Evolutionary conservation across 768 basidiomycete species (phyloP).

Genomic region (Roridomyces roridus): DNA sequence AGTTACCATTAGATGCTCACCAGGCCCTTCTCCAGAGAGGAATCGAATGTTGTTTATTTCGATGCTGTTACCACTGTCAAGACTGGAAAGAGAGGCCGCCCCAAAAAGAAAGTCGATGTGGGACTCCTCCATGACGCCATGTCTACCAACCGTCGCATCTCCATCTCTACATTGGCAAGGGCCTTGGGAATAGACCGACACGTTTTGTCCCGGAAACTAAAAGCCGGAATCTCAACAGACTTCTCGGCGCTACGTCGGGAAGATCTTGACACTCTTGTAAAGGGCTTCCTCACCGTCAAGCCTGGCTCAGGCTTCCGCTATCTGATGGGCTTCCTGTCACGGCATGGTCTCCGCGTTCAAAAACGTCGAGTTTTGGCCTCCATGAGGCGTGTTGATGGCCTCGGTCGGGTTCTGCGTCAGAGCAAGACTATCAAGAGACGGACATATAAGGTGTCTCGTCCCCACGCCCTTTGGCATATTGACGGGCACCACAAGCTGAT

Average conservation of each 20-base stretch:
- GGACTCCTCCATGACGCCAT: not conserved
- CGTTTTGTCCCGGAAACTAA: not conserved
- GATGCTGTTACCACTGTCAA: not conserved
- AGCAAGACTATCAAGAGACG: conserved; percentile 13
- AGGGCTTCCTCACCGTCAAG: too few species aligned
- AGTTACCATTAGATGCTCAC: too few species aligned
- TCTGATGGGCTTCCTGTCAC: conserved; percentile 25
- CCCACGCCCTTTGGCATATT: conserved; percentile 29
- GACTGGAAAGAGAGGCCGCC: not conserved
- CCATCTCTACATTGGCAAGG: not conserved
- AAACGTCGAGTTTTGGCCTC: conserved; percentile 17
- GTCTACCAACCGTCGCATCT: not conserved
- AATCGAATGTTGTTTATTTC: too few species aligned
- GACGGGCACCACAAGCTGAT: conserved; percentile 35
- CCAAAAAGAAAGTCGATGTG: not conserved
- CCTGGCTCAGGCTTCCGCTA: conserved; percentile 29
- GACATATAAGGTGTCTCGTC: conserved; percentile 23
- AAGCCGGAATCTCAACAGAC: not conserved
- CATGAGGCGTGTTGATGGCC: conserved; percentile 26
- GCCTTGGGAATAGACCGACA: not conserved
- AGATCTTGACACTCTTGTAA: too few species aligned
- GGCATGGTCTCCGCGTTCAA: conserved; percentile 25
- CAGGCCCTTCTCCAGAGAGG: too few species aligned
- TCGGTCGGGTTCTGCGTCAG: conserved; percentile 19
- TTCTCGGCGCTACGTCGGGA: not conserved